Conservation (phyloP, 2,329 filamentous ascomycete genomes). For the Ophiostoma australiae region DNA sequence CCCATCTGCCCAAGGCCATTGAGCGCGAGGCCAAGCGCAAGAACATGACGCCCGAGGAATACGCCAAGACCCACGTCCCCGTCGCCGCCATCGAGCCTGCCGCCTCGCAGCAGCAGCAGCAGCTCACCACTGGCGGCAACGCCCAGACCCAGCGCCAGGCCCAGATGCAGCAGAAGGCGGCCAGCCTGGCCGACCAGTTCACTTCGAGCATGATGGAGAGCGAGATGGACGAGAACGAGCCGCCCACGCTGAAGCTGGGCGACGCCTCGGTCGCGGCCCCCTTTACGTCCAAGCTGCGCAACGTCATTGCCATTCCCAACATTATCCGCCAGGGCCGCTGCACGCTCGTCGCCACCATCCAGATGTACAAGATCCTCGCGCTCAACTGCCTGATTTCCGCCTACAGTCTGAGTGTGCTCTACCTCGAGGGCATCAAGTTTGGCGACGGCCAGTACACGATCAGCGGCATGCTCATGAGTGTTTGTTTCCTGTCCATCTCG, state of each 20-base stretch:
- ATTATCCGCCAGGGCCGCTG: conserved; percentile 97
- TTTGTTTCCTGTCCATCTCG: conserved; percentile 98
- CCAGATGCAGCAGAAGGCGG: conserved; percentile 64
- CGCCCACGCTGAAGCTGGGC: conserved; percentile 91
- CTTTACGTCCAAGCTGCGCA: conserved; percentile 95
- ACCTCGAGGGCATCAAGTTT: conserved; percentile 98
- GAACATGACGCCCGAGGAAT: conserved; percentile 58
- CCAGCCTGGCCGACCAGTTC: conserved; percentile 78
- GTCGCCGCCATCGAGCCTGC: conserved; percentile 56
- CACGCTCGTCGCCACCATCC: conserved; percentile 94
- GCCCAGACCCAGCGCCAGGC: conserved; percentile 50
- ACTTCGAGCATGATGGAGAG: conserved; percentile 83
- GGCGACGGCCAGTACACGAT: conserved; percentile 98
- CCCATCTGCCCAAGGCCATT: conserved; percentile 89
- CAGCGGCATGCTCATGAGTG: conserved; percentile 98
- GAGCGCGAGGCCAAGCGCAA: conserved; percentile 79
- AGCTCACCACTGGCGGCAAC: conserved; percentile 41
- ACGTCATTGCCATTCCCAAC: conserved; percentile 95
- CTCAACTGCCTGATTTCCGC: conserved; percentile 97
- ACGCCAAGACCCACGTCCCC: conserved; percentile 41
- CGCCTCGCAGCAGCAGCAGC: conserved; percentile 59
- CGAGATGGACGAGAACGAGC: conserved; percentile 68
- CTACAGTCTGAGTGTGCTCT: conserved; percentile 93
- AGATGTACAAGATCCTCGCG: conserved; percentile 99
- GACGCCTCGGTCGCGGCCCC: conserved; percentile 96